Evolutionary conservation across 2,329 filamentous ascomycete genomes (phyloP).

Genomic region (Fusarium phyllophilum): DNA sequence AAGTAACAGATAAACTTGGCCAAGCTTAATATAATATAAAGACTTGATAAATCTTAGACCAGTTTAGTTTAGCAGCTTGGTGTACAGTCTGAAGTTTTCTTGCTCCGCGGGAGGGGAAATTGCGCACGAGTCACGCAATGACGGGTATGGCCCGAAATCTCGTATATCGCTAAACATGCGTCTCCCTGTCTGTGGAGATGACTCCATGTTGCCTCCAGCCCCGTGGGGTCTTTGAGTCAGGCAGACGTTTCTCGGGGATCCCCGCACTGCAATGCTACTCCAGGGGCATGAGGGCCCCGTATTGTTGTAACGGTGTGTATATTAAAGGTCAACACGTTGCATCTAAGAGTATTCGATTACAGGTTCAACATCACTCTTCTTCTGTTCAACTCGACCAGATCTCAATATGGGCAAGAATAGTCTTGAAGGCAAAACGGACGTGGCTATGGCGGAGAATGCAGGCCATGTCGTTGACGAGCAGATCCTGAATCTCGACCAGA

Average conservation of each 20-base stretch:
- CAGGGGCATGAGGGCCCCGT: too few species aligned
- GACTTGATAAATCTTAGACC: too few species aligned
- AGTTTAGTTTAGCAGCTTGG: too few species aligned
- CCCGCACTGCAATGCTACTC: background rate
- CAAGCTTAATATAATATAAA: too few species aligned
- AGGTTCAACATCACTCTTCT: too few species aligned
- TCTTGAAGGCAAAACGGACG: background rate
- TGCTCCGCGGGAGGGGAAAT: background rate
- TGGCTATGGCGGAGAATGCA: background rate
- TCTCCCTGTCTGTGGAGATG: background rate
- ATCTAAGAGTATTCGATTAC: too few species aligned
- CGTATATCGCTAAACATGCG: rapidly evolving
- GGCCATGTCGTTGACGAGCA: background rate
- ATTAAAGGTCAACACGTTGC: too few species aligned
- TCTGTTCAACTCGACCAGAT: too few species aligned
- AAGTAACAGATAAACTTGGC: too few species aligned
- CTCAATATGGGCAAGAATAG: background rate
- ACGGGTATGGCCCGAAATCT: background rate
- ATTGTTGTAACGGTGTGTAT: too few species aligned
- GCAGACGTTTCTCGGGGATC: background rate
- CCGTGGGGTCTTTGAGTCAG: background rate
- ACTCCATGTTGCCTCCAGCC: background rate
- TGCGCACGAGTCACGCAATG: rapidly evolving
- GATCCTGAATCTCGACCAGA: background rate
- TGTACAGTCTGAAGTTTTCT: too few species aligned